Evolutionary conservation across 73 alveolate species (phyloP).

Genomic region (Paramecium bursaria): DNA sequence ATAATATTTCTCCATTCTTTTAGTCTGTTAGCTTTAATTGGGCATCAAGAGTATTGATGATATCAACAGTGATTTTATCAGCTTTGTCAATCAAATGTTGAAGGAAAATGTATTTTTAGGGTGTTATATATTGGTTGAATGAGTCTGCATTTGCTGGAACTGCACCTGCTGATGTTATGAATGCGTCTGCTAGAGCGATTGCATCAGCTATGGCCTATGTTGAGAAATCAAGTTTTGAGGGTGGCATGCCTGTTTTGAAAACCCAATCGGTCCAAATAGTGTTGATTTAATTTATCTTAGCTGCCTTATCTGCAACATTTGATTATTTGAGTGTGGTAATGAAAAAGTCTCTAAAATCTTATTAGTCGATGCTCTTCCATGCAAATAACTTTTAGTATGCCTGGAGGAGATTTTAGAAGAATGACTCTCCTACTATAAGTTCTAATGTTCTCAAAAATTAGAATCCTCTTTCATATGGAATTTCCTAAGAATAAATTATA

Average conservation of each 20-base stretch:
- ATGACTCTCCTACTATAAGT: slow-evolving; percentile 13
- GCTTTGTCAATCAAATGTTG: slow-evolving; percentile 6
- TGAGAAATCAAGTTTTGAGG: background rate
- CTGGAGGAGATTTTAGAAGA: no score
- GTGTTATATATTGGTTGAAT: background rate
- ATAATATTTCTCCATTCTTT: background rate
- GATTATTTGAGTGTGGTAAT: no score
- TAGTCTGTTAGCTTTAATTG: background rate
- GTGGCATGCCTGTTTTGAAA: slow-evolving; percentile 22
- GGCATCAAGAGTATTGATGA: background rate
- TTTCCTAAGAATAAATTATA: background rate
- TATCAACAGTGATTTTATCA: background rate
- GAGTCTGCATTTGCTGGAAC: background rate
- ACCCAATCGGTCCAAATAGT: slow-evolving; percentile 25
- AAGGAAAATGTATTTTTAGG: background rate
- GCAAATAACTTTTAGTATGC: no score
- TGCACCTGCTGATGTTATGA: background rate
- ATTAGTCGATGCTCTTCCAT: no score
- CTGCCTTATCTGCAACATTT: background rate
- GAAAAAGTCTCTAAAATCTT: no score
- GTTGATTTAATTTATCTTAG: slow-evolving; percentile 13
- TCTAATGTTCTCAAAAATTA: slow-evolving; percentile 12
- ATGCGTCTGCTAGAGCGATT: background rate
- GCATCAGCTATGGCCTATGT: slow-evolving; percentile 4
- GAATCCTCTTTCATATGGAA: slow-evolving; percentile 54